A percentile compares a stretch with the other conserved stretches of the same genome.
Conservation (phyloP, 1,284 basidiomycete species). For the Xanthoconium separans region DNA sequence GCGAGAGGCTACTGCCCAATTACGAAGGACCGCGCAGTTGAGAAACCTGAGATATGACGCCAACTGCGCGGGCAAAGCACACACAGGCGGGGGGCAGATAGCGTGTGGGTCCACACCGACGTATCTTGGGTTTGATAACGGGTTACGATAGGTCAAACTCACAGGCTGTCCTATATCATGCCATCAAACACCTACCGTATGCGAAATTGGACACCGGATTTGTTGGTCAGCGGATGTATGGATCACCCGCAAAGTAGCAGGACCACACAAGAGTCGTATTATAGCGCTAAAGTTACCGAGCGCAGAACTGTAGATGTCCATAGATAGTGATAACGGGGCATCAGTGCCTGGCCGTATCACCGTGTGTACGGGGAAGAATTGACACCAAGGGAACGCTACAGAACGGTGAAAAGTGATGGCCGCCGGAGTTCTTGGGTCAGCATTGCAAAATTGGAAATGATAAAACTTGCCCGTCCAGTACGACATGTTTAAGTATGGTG, state of each 20-base stretch:
- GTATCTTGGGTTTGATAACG: background rate
- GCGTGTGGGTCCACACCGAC: background rate
- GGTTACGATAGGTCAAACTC: background rate
- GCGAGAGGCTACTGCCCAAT: background rate
- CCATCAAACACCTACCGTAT: background rate
- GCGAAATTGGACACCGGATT: background rate
- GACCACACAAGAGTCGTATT: background rate
- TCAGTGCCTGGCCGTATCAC: background rate
- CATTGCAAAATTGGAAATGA: background rate
- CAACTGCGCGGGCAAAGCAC: background rate
- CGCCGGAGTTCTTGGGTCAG: background rate
- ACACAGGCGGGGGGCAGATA: background rate
- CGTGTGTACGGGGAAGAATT: background rate
- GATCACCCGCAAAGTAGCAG: background rate
- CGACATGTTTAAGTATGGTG: background rate
- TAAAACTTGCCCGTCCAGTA: background rate
- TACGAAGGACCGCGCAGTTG: background rate
- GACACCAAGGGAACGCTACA: background rate
- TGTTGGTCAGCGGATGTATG: background rate
- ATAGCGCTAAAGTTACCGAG: too few relatives aligned
- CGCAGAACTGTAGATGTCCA: background rate
- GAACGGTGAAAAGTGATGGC: background rate
- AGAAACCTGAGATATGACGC: too few relatives aligned
- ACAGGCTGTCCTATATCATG: background rate
- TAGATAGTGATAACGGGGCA: background rate